Percentiles rank a stretch among this genome's conserved stretches.
Evolutionary conservation across 306 rosid genomes (phyloP).

Genomic region (Dalbergia cultrata): DNA sequence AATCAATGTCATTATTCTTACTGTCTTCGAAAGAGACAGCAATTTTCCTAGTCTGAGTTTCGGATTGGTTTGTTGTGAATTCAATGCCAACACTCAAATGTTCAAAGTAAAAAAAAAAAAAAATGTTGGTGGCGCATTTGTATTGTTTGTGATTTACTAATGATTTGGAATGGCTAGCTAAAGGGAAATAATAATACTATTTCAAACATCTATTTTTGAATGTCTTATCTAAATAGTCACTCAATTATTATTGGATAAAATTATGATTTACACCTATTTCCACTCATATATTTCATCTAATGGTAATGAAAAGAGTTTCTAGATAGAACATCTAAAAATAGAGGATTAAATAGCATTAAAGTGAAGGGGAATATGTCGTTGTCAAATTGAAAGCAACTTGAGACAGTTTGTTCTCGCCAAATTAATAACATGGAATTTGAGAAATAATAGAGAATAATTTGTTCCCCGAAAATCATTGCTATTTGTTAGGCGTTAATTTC

Average conservation of each 20-base stretch:
- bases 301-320: too few species aligned
- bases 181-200: too few species aligned
- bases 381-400: conserved; percentile 33
- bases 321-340: too few species aligned
- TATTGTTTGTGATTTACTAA: background rate
- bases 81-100: background rate
- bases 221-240: too few species aligned
- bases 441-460: background rate
- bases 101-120: background rate
- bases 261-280: too few species aligned
- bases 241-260: too few species aligned
- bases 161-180: too few species aligned
- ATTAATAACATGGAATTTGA: background rate
- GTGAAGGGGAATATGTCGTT: conserved; percentile 32
- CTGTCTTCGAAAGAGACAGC: conserved; percentile 41
- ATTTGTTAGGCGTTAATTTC: conserved; percentile 25
- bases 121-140: background rate
- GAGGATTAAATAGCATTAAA: too few species aligned
- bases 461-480: conserved; percentile 28
- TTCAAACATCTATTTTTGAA: too few species aligned
- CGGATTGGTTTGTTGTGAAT: conserved; percentile 16
- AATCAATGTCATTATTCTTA: conserved; percentile 27
- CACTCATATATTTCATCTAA: too few species aligned
- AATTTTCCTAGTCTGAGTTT: conserved; percentile 10
- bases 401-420: conserved; percentile 17